These are phyloP conservation scores for Chytridiales sp. DNA, from an alignment of 371 early-diverging fungal genomes.

Conservation along the genomic window DNA sequence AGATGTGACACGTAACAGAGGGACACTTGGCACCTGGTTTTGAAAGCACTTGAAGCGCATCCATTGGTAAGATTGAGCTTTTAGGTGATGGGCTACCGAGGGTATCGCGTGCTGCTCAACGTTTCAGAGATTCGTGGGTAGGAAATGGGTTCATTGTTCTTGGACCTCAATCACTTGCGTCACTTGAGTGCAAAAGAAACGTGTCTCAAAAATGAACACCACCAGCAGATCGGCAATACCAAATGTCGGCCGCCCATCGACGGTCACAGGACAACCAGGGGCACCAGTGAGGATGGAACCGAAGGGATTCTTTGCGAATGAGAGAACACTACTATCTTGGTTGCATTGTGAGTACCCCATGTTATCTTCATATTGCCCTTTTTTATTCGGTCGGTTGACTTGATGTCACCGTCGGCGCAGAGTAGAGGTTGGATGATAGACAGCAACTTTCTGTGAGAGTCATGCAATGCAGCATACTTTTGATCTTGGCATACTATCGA, in stretches of 20 bases:
- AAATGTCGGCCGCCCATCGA: background rate
- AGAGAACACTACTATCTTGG: conserved; percentile 95
- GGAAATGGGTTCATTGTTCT: no score
- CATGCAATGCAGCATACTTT: background rate
- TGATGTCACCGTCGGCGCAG: background rate
- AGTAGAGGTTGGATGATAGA: no score
- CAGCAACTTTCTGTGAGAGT: no score
- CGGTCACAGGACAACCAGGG: background rate
- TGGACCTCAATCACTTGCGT: no score
- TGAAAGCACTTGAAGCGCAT: conserved; percentile 12
- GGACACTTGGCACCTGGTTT: conserved; percentile 18
- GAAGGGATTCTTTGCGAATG: conserved; percentile 99
- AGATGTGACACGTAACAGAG: conserved; percentile 16
- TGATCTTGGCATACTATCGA: no score
- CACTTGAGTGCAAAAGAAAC: conserved; percentile 2
- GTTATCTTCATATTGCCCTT: background rate
- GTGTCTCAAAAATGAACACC: background rate
- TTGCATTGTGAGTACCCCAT: conserved; percentile 45
- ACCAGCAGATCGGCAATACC: background rate
- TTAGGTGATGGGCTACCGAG: background rate
- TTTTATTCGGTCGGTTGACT: background rate
- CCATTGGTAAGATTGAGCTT: background rate
- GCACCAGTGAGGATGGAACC: conserved; percentile 94
- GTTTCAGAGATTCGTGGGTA: no score
- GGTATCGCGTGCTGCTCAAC: conserved; percentile 8